Conservation (phyloP, 768 basidiomycete genomes). For the Lactarius akahatsu region DNA sequence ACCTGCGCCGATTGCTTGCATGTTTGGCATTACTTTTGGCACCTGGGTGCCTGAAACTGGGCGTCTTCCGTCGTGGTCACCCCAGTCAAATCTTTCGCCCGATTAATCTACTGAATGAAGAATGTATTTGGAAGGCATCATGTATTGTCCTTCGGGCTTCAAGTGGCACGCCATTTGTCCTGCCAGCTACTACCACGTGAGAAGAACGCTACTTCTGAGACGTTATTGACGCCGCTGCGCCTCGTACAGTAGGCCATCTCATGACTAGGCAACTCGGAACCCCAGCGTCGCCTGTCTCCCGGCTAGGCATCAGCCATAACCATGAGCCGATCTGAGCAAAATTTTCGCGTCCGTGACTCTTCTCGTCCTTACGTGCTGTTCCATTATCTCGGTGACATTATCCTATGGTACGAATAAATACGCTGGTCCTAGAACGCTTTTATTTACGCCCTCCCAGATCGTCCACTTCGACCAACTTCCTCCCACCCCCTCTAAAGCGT, state of each 20-base stretch:
- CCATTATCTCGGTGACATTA: neutral
- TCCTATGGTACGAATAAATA: conserved; percentile 2
- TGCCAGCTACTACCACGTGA: neutral
- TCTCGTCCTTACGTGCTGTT: neutral
- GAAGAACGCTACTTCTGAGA: neutral
- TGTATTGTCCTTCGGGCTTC: neutral
- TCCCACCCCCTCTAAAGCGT: neutral
- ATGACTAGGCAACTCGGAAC: neutral
- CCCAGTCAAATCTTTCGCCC: neutral
- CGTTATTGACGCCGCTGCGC: neutral
- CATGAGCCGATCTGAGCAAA: neutral
- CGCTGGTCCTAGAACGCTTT: neutral
- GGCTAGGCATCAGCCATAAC: neutral
- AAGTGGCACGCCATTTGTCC: neutral
- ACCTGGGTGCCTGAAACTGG: neutral
- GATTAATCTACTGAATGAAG: neutral
- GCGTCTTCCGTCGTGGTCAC: neutral
- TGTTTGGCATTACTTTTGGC: neutral
- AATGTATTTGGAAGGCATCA: neutral
- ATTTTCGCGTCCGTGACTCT: neutral
- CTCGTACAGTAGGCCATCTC: neutral
- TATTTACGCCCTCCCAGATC: neutral
- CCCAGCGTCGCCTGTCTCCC: neutral
- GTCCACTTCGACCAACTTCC: neutral
- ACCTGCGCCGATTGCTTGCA: neutral